Evolutionary conservation across 2,329 filamentous ascomycete species (phyloP).

Genomic region (Microsporum canis): DNA sequence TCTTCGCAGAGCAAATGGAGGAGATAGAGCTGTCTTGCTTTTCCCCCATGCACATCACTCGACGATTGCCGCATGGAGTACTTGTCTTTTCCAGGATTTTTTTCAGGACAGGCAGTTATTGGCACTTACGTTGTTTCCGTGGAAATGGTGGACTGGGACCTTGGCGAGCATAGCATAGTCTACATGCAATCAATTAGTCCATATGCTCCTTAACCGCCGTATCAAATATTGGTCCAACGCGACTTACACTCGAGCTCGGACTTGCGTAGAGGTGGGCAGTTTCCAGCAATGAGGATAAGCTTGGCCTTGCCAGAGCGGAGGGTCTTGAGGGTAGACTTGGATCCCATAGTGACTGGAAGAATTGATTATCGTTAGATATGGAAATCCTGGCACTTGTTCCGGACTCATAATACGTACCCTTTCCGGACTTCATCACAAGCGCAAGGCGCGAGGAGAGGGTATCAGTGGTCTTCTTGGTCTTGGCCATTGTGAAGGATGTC

Average conservation of each 20-base stretch:
- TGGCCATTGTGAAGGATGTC: slow-evolving; percentile 18
- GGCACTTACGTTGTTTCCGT: slow-evolving; percentile 91
- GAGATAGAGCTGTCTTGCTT: slow-evolving; percentile 14
- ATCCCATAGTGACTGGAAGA: slow-evolving; percentile 64
- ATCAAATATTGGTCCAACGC: not conserved
- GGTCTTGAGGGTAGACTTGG: slow-evolving; percentile 81
- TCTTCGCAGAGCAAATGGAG: slow-evolving; percentile 13
- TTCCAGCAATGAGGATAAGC: slow-evolving; percentile 90
- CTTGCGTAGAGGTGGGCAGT: slow-evolving; percentile 97
- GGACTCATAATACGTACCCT: slow-evolving; percentile 33
- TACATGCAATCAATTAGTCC: slow-evolving; percentile 10
- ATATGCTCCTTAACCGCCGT: not conserved
- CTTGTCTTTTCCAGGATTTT: not conserved
- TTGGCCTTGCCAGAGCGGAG: slow-evolving; percentile 96
- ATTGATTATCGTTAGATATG: not conserved
- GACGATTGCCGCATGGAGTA: not conserved
- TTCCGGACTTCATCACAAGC: slow-evolving; percentile 56
- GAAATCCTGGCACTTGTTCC: not conserved
- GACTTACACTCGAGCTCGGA: slow-evolving; percentile 73
- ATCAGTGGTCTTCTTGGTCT: slow-evolving; percentile 71
- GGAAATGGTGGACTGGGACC: slow-evolving; percentile 94
- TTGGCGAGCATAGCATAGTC: slow-evolving; percentile 84
- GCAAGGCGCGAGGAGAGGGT: slow-evolving; percentile 61
- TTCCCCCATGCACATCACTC: not conserved
- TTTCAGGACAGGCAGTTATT: not conserved